phyloP scores from a whole-genome alignment of 805 yeast species.

The Dipodascus albidus region DNA sequence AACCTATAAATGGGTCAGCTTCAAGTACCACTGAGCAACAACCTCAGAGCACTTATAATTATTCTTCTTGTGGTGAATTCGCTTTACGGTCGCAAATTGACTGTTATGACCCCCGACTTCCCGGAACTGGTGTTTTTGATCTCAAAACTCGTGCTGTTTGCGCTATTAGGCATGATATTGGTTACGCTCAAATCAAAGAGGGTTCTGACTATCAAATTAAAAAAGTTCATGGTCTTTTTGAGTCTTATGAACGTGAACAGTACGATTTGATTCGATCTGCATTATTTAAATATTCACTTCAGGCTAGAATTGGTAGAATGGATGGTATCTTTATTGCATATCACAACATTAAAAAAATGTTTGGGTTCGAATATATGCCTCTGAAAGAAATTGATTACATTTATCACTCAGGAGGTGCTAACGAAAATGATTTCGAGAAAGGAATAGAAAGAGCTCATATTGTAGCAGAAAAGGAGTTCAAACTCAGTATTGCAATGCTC shows the following conservation, averaged over 20 bases:
- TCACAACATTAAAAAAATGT: constrained; percentile 68
- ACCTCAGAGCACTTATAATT: constrained; percentile 45
- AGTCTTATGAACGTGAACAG: constrained; percentile 75
- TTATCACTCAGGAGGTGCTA: constrained; percentile 34
- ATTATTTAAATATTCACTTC: constrained; percentile 73
- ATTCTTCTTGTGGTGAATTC: constrained; percentile 56
- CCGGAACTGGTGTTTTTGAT: constrained; percentile 89
- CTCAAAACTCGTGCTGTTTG: constrained; percentile 85
- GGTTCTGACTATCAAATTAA: constrained; percentile 59
- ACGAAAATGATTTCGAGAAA: constrained; percentile 1
- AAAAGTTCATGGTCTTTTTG: constrained; percentile 50
- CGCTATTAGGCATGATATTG: constrained; percentile 68
- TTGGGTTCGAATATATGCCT: constrained; percentile 87
- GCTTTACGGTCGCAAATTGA: constrained; percentile 86
- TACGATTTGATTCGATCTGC: constrained; percentile 66
- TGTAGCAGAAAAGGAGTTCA: constrained; percentile 62
- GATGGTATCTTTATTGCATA: constrained; percentile 91
- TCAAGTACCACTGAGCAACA: too few relatives aligned
- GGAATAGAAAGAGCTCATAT: constrained; percentile 28
- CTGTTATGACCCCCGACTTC: constrained; percentile 62
- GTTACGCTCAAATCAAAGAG: constrained; percentile 43
- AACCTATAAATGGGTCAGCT: constrained; percentile 22
- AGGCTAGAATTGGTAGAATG: constrained; percentile 93
- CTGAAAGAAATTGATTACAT: constrained; percentile 57
- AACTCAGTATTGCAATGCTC: constrained; percentile 43